phyloP scores from a whole-genome alignment of 129 eudicot genomes.

The Lonicera japonica region DNA sequence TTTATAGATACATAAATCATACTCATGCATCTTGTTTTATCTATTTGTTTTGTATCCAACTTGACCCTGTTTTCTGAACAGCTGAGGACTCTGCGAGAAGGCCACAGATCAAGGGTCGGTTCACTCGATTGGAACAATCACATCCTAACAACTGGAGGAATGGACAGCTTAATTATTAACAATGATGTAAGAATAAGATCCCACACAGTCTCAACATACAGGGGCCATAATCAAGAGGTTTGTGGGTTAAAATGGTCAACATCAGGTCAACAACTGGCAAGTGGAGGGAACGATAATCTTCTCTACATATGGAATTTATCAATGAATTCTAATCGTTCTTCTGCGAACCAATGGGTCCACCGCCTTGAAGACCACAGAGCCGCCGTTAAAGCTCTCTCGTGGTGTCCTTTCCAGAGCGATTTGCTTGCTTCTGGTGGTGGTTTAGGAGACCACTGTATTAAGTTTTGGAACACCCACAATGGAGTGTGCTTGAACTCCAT shows the following conservation, averaged over 20 bases:
- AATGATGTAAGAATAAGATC: constrained; percentile 52
- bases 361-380: constrained; percentile 48
- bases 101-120: constrained; percentile 39
- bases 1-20: too few relatives aligned
- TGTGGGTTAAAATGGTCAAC: constrained; percentile 73
- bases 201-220: constrained; percentile 31
- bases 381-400: constrained; percentile 67
- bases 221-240: constrained; percentile 60
- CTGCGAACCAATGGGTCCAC: constrained; percentile 38
- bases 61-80: too few relatives aligned
- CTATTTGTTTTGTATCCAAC: too few relatives aligned
- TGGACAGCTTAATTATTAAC: constrained; percentile 47
- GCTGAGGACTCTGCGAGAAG: constrained; percentile 51
- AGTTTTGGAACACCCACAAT: constrained; percentile 58
- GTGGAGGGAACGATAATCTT: constrained; percentile 73
- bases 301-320: constrained; percentile 45
- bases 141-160: constrained; percentile 57
- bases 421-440: constrained; percentile 76
- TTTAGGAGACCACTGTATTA: constrained; percentile 43
- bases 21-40: too few relatives aligned
- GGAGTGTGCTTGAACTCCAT: constrained; percentile 57
- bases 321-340: constrained; percentile 17
- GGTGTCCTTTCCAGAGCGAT: constrained; percentile 72
- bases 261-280: constrained; percentile 61
- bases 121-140: constrained; percentile 62